Evolutionary conservation across 1,284 basidiomycete genomes (phyloP), one percentile per base, ranked within the genome.

Genomic region (Pascua guehoae): DNA sequence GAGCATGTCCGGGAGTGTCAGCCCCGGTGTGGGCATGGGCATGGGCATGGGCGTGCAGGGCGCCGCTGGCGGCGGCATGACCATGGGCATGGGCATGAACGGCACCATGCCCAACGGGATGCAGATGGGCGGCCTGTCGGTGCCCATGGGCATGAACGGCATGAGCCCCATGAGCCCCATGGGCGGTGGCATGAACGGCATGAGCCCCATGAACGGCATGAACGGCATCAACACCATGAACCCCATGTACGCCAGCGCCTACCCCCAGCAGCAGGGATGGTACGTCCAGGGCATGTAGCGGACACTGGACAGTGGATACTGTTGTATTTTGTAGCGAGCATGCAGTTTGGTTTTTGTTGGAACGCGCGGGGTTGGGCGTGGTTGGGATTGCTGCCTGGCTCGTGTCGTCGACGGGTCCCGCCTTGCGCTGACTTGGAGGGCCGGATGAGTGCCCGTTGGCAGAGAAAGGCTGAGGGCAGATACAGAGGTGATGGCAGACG

Each of bases 61-160:
- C 49, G 9, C 24, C 8, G 24, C 15, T 18, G 37, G 43, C 12
- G 37, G 38, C 51, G 50, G 50, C 24, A 51, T 44, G 44, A n/a
- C 45, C 38, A 46, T 45, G 42, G 49, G 46, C 44, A 51, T 52
- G 50, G 55, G 47, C 38, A 51, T 56, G 49, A 41, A n/a, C 43
- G n/a, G 17, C 43, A 45, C 11, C n/a, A 45, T 45, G 43, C 17
- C 14, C 14, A 45, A 16, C n/a, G n/a, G n/a, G 5, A 16, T 18
- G 43, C 17, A 14, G 36, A 42, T 47, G 49, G 16, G 50, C 49
- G 18, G 15, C 24, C 24, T 32, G 4, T 32, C 24, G 4, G 51
- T 32, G 3, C 50, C 46, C 16, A 51, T 51, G 49, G 24, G 40
- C 44, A 56, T 56, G 54, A 37, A 42, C 32, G 41, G 37, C 15